Evolutionary conservation across 1,139 yeast species (phyloP), one percentile per base, ranked within the genome.

Genomic region (Scheffersomyces titani): DNA sequence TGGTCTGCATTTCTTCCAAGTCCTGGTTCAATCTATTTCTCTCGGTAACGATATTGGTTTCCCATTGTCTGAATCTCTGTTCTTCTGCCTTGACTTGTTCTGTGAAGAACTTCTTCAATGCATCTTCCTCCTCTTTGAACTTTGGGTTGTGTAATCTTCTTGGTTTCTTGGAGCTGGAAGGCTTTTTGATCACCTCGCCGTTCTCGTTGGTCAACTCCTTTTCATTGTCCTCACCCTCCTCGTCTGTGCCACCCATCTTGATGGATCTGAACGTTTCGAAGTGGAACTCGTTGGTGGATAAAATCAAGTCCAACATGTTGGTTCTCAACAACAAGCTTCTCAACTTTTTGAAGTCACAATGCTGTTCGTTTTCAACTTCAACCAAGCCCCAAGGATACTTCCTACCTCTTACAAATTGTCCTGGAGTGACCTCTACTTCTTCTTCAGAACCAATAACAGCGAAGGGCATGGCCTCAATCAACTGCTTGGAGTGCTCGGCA

Each of bases 21-120:
- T 94, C 99, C 74, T 89, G 90, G 76, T 94, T 94, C 72, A 96
- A 84, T 73, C 97, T 87, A 75, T 92, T 92, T 76, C 98, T 88
- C 78, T 93, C 98, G 65, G 90, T 91, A 62, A 92, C 96, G 65
- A 94, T 91, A 71, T 93, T 93, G 65, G 92, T 91, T 76, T 93
- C 98, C 98, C 99, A 94, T 79, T 93, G 97, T 80, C 97, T 89
- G 78, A 94, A 96, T 71, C 99, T 85, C 69, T 91, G 96, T 70
- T 96, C 99, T 77, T 94, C 99, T 52, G 92, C 91, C 78, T 93
- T 92, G 61, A 96, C 97, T 77, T 94, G 98, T 72, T 93, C 98
- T n/a, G 98, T 94, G 76, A 94, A 94, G 73, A 90, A 90, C 75
- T 90, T 89, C 83, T 96, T 92, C 71, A 96, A 82, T 44, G 94